A percentile compares a stretch with the other conserved stretches of the same genome.
Evolutionary conservation across 1,284 basidiomycete species (phyloP).

Genomic region (Trichosporon faecale): DNA sequence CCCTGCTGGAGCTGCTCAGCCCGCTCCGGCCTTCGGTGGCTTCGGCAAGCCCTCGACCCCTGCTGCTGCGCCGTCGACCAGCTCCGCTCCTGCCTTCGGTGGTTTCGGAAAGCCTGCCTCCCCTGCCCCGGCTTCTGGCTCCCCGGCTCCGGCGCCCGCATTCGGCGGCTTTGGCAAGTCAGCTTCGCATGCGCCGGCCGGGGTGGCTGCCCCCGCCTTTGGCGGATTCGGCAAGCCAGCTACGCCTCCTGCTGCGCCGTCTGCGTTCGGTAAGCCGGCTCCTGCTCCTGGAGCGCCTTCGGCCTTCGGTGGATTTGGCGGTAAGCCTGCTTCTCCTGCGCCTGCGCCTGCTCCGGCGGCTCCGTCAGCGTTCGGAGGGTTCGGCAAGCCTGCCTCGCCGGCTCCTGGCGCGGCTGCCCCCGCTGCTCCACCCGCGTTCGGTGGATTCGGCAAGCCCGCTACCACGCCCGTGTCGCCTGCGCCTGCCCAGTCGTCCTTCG

Average conservation of each 20-base stretch:
- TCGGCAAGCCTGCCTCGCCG: background rate
- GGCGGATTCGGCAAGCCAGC: slow-evolving; percentile 23
- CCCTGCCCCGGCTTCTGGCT: slow-evolving; percentile 11
- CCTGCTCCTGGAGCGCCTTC: background rate
- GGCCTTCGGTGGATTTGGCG: background rate
- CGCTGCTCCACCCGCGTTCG: background rate
- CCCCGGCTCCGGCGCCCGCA: slow-evolving; percentile 11
- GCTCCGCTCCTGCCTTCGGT: slow-evolving; percentile 1
- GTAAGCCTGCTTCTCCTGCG: background rate
- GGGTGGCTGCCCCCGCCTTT: background rate
- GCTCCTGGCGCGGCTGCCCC: background rate
- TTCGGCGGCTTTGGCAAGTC: slow-evolving; percentile 11
- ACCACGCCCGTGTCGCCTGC: slow-evolving; percentile 6
- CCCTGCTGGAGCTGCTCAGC: background rate
- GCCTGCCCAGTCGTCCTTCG: background rate
- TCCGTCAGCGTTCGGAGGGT: background rate
- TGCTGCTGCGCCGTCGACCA: background rate
- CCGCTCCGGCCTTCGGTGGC: slow-evolving; percentile 2
- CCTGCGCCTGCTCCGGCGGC: slow-evolving; percentile 9
- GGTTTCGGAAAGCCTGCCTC: slow-evolving; percentile 12
- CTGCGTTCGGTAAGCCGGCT: background rate
- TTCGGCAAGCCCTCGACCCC: slow-evolving; percentile 13
- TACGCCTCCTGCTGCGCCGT: slow-evolving; percentile 13
- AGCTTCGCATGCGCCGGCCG: slow-evolving; percentile 16
- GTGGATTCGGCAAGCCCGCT: slow-evolving; percentile 13